A percentile compares a stretch with the other conserved stretches of the same genome.
These are phyloP conservation scores for Globisporangium camurandrum DNA, from an alignment of 352 stramenopile species.

Conservation along the genomic window DNA sequence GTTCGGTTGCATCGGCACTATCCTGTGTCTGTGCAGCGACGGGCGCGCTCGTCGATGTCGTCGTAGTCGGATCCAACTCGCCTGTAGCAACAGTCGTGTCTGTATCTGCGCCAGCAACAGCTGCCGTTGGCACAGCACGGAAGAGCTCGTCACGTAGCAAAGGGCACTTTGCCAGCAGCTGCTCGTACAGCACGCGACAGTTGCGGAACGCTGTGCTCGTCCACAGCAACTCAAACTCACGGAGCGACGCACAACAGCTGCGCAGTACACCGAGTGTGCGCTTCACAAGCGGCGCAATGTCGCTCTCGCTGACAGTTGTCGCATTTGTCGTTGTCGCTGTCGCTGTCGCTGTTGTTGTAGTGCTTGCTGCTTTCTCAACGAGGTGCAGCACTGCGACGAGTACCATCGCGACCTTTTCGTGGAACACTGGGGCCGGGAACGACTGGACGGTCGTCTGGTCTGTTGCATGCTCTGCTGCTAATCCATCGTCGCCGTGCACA, in stretches of 20 bases:
- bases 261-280: slow-evolving; percentile 41
- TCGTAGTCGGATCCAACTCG: background rate
- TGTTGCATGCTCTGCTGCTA: slow-evolving; percentile 11
- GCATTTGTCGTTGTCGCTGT: slow-evolving; percentile 3
- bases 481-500: too few relatives aligned
- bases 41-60: too few relatives aligned
- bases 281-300: slow-evolving; percentile 31
- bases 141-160: slow-evolving; percentile 18
- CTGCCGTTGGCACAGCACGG: background rate
- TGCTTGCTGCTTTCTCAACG: slow-evolving; percentile 30
- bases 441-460: slow-evolving; percentile 17
- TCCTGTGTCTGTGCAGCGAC: too few relatives aligned
- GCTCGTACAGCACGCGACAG: slow-evolving; percentile 54
- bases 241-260: slow-evolving; percentile 30
- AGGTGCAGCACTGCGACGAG: slow-evolving; percentile 32
- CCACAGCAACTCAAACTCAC: slow-evolving; percentile 64
- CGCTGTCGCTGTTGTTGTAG: background rate
- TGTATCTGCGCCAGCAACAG: background rate
- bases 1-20: background rate
- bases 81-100: background rate
- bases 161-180: slow-evolving; percentile 39
- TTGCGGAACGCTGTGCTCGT: slow-evolving; percentile 37
- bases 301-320: slow-evolving; percentile 5
- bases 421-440: slow-evolving; percentile 51
- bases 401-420: slow-evolving; percentile 59